Evolutionary conservation across 192 early-diverging fungal genomes (phyloP), one percentile per base, ranked within the genome.

Genomic region (Podochytrium sp.): DNA sequence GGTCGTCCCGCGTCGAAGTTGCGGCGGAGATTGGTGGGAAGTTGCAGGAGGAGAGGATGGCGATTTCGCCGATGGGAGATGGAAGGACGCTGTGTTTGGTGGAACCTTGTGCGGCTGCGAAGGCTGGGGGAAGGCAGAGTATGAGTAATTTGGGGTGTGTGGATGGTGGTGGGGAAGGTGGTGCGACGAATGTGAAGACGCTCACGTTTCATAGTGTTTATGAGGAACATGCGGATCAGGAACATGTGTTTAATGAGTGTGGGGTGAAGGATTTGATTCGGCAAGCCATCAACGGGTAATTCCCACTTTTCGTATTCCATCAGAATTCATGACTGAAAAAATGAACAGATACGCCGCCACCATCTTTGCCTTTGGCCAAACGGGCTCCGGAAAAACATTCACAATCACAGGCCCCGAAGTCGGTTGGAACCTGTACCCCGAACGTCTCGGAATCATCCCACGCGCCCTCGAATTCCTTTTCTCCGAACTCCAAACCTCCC

Each of bases 341-440:
- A 18, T 71, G 27, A n/a, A 10, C 40, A 83, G 83, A 38, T 87
- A 85, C 57, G 77, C 84, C 6, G 79, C 81, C 18, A 86, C 86
- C 1, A 53, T 88, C 2, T 88, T 88, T 68, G 83, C 86, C 6
- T 88, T 85, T 78, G 86, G 86, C 2, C 84, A 88, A 57, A 88
- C 86, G 3, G 86, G 86, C 1, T 77, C 73, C 51, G 86, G 86
- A 0, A 88, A 88, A 56, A 88, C 82, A 32, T 88, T 80, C 69
- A 88, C 86, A 29, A 81, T 86, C n/a, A 88, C 86, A 6, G 86
- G 86, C 29, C 83, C 79, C 14, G 68, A 60, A 33, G 41, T 41
- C 32, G 69, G 33, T 20, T 81, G 59, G 80, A 75, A 78, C 53
- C 20, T 68, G 29, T 14, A 63, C 25, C 67, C 68, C 2, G 56